phyloP scores from a whole-genome alignment of 1,284 basidiomycete genomes.

The Stygiomarasmius scandens region DNA sequence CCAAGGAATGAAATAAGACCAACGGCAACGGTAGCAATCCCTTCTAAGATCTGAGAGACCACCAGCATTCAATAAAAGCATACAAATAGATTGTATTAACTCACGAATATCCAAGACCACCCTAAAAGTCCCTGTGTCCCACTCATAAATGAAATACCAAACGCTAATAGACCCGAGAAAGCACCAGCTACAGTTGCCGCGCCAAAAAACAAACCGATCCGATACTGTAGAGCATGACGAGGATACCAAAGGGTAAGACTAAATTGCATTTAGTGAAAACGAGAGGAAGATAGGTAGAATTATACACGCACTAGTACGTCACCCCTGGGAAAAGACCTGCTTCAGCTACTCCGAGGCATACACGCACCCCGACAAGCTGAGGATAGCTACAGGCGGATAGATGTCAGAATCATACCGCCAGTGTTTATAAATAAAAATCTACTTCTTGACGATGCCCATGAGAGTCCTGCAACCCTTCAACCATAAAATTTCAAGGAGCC shows the following conservation, averaged over 20 bases:
- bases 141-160: constrained; percentile 47
- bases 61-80: not conserved
- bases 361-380: constrained; percentile 59
- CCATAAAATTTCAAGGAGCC: not conserved
- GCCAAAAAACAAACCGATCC: constrained; percentile 54
- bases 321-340: constrained; percentile 74
- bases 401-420: not conserved
- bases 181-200: constrained; percentile 47
- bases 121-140: constrained; percentile 42
- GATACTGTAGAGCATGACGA: constrained; percentile 48
- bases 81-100: constrained; percentile 19
- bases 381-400: constrained; percentile 44
- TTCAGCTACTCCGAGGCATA: constrained; percentile 66
- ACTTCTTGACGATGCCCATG: constrained; percentile 70
- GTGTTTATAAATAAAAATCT: constrained; percentile 14
- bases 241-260: constrained; percentile 55
- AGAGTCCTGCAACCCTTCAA: constrained; percentile 50
- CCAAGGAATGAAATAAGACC: constrained; percentile 47
- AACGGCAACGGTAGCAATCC: constrained; percentile 51
- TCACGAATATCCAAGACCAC: constrained; percentile 57
- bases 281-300: not conserved
- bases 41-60: constrained; percentile 51
- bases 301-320: constrained; percentile 51
- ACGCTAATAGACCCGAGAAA: constrained; percentile 49
- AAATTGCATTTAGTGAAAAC: not conserved